phyloP scores from a whole-genome alignment of 176 grass and related monocot species.

The Triticum turgidum region DNA sequence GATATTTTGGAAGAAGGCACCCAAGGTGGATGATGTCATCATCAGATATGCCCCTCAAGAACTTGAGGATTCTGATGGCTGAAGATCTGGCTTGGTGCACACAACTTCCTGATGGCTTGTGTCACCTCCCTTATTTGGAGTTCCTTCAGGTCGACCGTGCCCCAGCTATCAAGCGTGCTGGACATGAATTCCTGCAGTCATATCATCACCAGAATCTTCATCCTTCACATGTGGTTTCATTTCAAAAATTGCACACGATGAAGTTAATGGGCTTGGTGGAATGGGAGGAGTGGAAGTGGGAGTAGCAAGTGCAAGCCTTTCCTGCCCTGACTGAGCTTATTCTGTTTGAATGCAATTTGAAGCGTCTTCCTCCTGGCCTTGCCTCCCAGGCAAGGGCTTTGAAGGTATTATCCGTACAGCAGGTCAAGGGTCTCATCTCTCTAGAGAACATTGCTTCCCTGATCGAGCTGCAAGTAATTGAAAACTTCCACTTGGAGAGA shows the following conservation, averaged over 20 bases:
- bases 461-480: not conserved
- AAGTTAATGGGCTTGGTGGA: not conserved
- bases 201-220: not conserved
- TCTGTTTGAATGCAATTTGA: not conserved
- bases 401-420: not conserved
- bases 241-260: not conserved
- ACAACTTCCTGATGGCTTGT: slow-evolving; percentile 8
- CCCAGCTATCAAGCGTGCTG: not conserved
- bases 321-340: not conserved
- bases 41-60: not conserved
- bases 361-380: not conserved
- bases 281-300: slow-evolving; percentile 6
- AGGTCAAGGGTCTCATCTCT: not conserved
- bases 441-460: not conserved
- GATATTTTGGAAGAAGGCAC: not conserved
- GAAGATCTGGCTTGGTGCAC: not conserved
- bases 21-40: slow-evolving; percentile 11
- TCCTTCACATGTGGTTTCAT: not conserved
- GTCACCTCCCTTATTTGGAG: slow-evolving; percentile 10
- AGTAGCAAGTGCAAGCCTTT: not conserved
- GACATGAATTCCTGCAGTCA: not conserved
- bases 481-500: not conserved
- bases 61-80: not conserved
- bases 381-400: not conserved
- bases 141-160: not conserved